Conservation (phyloP, 2,329 filamentous ascomycete genomes). For the Penicillium expansum region DNA sequence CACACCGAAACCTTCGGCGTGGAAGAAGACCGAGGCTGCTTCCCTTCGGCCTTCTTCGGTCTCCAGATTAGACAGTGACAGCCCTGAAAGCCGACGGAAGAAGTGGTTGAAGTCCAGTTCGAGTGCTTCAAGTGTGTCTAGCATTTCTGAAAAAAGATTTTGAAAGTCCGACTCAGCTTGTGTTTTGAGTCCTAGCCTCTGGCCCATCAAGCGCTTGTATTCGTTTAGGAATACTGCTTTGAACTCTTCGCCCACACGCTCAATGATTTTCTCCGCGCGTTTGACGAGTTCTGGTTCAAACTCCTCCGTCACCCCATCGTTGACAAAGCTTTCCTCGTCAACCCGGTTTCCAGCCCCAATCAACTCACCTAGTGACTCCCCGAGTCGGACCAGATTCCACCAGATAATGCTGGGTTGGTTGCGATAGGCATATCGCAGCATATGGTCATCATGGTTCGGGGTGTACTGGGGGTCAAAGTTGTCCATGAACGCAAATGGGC, state of each 20-base stretch:
- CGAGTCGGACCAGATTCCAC: conserved; percentile 95
- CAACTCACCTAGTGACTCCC: conserved; percentile 83
- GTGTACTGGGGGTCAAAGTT: conserved; percentile 94
- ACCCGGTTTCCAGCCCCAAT: conserved; percentile 72
- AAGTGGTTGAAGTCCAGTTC: conserved; percentile 94
- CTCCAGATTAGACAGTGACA: conserved; percentile 62
- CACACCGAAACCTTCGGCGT: conserved; percentile 65
- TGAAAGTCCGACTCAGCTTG: conserved; percentile 74
- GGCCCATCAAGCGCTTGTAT: conserved; percentile 81
- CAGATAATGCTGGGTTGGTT: conserved; percentile 96
- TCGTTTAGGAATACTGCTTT: conserved; percentile 82
- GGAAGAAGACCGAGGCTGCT: conserved; percentile 74
- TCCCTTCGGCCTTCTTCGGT: conserved; percentile 63
- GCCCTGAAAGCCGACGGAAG: conserved; percentile 71
- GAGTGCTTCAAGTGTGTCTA: conserved; percentile 76
- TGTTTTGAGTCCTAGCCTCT: conserved; percentile 70
- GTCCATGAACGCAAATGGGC: conserved; percentile 96
- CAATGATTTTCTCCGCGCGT: conserved; percentile 80
- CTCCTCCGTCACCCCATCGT: conserved; percentile 69
- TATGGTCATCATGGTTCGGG: conserved; percentile 91
- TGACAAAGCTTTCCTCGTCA: conserved; percentile 68
- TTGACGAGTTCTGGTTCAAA: conserved; percentile 67
- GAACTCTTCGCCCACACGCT: conserved; percentile 78
- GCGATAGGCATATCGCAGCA: conserved; percentile 83
- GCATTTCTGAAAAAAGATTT: conserved; percentile 71